Evolutionary conservation across 495 filamentous ascomycete genomes (phyloP).

Genomic region (Penicillium egyptiacum): DNA sequence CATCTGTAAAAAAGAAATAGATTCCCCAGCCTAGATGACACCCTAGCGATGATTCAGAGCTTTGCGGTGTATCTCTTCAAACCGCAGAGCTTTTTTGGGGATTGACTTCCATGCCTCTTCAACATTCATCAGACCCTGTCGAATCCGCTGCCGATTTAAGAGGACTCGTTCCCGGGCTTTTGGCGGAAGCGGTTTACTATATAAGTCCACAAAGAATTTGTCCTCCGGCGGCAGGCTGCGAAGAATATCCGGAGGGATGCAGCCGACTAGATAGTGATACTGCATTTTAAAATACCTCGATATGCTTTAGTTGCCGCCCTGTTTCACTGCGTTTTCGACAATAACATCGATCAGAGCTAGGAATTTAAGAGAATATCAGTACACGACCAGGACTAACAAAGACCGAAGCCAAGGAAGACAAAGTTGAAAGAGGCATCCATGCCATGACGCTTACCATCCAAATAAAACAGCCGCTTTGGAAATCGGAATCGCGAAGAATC

Average conservation of each 20-base stretch:
- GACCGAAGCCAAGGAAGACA: not conserved
- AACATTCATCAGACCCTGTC: not conserved
- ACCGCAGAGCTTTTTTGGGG: no score
- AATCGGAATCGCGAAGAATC: not conserved
- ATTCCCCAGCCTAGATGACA: no score
- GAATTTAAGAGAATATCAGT: not conserved
- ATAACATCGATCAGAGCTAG: not conserved
- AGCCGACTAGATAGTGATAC: not conserved
- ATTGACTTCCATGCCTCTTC: not conserved
- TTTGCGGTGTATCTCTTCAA: no score
- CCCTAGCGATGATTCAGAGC: no score
- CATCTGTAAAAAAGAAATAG: no score
- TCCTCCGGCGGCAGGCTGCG: not conserved
- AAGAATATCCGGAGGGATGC: not conserved
- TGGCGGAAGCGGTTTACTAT: not conserved
- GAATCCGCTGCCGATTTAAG: not conserved
- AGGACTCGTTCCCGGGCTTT: not conserved
- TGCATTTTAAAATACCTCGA: not conserved
- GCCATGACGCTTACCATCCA: not conserved
- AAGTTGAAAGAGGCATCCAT: not conserved
- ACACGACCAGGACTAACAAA: not conserved
- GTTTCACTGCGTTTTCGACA: not conserved
- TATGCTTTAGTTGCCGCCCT: not conserved
- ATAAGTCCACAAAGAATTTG: not conserved
- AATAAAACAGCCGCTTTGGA: not conserved